Evolutionary conservation across 768 basidiomycete genomes (phyloP).

Genomic region (Lentinus tigrinus): DNA sequence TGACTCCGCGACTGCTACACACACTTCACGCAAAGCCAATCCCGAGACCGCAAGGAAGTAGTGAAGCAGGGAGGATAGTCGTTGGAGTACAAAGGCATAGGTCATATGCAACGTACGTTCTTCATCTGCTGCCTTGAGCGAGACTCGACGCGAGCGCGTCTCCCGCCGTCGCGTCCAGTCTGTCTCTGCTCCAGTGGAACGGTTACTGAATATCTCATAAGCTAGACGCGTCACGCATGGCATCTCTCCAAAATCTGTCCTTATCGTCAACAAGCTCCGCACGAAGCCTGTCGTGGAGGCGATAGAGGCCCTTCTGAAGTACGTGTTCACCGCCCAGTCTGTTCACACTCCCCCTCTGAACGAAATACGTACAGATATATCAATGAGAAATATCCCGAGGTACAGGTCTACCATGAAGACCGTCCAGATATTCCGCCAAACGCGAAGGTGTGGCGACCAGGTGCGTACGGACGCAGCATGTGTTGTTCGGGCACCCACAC

Average conservation of each 20-base stretch:
- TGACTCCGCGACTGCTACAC: not conserved
- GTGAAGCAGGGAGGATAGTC: not conserved
- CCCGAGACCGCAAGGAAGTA: too few species aligned
- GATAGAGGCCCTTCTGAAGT: slow-evolving; percentile 74
- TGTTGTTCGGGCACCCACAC: not conserved
- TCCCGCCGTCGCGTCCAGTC: not conserved
- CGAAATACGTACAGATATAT: slow-evolving; percentile 24
- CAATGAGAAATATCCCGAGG: slow-evolving; percentile 29
- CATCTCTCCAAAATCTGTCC: slow-evolving; percentile 54
- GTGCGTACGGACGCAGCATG: slow-evolving; percentile 31
- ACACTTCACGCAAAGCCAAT: not conserved
- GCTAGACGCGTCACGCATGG: slow-evolving; percentile 17
- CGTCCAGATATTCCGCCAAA: slow-evolving; percentile 51
- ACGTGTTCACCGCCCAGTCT: slow-evolving; percentile 23
- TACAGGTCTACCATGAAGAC: slow-evolving; percentile 33
- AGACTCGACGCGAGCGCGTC: not conserved
- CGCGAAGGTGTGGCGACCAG: slow-evolving; percentile 55
- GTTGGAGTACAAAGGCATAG: not conserved
- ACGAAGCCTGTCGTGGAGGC: slow-evolving; percentile 76
- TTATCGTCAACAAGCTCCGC: slow-evolving; percentile 80
- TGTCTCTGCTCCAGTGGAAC: not conserved
- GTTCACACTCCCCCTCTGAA: not conserved
- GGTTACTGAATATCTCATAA: slow-evolving; percentile 7
- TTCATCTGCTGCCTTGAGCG: not conserved
- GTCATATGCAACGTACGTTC: slow-evolving; percentile 13